phyloP scores from a whole-genome alignment of 768 basidiomycete species.

The Kockovaella imperatae region DNA sequence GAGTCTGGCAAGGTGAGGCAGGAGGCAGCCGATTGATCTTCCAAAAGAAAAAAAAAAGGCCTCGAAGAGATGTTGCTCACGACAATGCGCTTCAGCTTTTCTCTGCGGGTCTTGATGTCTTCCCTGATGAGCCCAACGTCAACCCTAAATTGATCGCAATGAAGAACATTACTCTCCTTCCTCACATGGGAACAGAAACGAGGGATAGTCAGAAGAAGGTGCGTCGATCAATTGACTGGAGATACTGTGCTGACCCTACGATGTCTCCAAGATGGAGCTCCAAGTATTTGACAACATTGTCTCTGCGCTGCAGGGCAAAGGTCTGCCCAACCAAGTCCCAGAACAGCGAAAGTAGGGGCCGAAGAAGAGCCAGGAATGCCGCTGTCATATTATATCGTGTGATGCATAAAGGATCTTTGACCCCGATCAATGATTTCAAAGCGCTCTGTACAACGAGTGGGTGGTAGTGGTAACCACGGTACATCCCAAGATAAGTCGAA shows the following conservation, averaged over 20 bases:
- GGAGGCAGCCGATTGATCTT: no score
- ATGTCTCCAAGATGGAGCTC: slow-evolving; percentile 23
- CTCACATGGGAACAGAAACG: slow-evolving; percentile 63
- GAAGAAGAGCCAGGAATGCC: no score
- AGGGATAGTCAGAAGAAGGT: slow-evolving; percentile 1
- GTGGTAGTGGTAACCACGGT: no score
- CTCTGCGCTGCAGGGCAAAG: slow-evolving; percentile 12
- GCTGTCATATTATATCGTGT: no score
- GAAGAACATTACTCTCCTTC: slow-evolving; percentile 71
- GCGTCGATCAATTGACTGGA: neutral
- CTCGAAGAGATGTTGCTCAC: neutral
- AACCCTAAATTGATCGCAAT: slow-evolving; percentile 70
- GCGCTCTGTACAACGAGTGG: no score
- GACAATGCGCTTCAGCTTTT: slow-evolving; percentile 59
- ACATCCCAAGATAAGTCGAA: neutral
- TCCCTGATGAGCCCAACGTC: slow-evolving; percentile 71
- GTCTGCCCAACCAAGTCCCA: slow-evolving; percentile 10
- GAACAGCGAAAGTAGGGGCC: slow-evolving; percentile 2
- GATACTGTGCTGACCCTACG: neutral
- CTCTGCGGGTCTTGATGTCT: slow-evolving; percentile 76
- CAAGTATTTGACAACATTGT: slow-evolving; percentile 22
- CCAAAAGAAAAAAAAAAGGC: neutral
- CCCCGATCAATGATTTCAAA: no score
- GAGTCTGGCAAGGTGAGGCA: slow-evolving; percentile 72
- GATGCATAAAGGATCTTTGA: no score